A percentile compares a stretch with the other conserved stretches of the same genome.
phyloP scores from a whole-genome alignment of 2,329 filamentous ascomycete genomes.

The Fusarium tuaranense region DNA sequence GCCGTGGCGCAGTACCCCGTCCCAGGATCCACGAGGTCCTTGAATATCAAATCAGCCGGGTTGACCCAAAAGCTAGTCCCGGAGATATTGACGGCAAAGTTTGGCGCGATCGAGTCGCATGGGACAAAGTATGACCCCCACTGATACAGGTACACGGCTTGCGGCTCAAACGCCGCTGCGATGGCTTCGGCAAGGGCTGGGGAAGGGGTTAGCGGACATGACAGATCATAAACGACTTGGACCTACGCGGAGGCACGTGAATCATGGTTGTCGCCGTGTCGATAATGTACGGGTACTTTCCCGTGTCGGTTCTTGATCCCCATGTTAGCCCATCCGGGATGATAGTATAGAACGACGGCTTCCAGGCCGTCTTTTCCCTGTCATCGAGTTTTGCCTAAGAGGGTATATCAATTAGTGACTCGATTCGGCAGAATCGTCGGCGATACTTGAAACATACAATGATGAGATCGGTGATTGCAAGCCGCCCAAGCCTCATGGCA shows the following conservation, averaged over 20 bases:
- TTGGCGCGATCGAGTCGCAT: slow-evolving; percentile 60
- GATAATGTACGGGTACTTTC: slow-evolving; percentile 62
- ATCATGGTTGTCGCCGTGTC: slow-evolving; percentile 65
- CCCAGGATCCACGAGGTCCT: slow-evolving; percentile 55
- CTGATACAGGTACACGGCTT: slow-evolving; percentile 59
- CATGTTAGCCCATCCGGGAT: slow-evolving; percentile 61
- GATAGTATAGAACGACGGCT: slow-evolving; percentile 66
- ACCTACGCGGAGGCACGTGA: slow-evolving; percentile 61
- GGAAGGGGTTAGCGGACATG: neutral
- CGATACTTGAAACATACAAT: slow-evolving; percentile 52
- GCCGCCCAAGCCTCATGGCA: slow-evolving; percentile 45
- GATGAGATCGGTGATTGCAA: slow-evolving; percentile 56
- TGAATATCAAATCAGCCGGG: slow-evolving; percentile 60
- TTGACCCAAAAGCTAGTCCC: slow-evolving; percentile 60
- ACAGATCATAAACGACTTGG: no score
- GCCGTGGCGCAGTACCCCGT: slow-evolving; percentile 62
- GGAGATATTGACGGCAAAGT: slow-evolving; percentile 58
- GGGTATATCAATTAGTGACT: neutral
- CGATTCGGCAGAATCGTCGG: neutral
- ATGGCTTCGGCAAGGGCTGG: slow-evolving; percentile 61
- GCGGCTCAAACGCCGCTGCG: slow-evolving; percentile 59
- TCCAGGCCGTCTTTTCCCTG: slow-evolving; percentile 53
- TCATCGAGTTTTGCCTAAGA: slow-evolving; percentile 58
- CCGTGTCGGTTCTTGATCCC: slow-evolving; percentile 55
- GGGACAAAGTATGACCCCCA: slow-evolving; percentile 62